Base-by-base conservation (phyloP, 2,329 filamentous ascomycete species). In the Alternaria incomplexa region DNA sequence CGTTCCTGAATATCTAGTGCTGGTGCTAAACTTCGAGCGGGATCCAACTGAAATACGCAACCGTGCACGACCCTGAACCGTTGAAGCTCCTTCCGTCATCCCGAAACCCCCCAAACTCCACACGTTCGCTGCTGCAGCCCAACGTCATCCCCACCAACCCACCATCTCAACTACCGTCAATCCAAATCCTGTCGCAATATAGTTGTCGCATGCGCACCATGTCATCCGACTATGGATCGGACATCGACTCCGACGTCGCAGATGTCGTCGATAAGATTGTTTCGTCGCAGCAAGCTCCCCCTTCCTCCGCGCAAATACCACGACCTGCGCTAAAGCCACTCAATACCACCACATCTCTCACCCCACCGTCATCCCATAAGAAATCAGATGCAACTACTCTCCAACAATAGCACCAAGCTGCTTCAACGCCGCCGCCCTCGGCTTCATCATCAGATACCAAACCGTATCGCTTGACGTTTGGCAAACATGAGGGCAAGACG, bases 291-390 rank as follows among this genome's bases (percentile, higher is more conserved):
- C 36, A 40, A 40, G 36, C 36, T 40, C 36, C 36, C 36, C 36
- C 36, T 40, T 40, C 32, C 0, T 36, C n/a, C 5, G 36, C 36
- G n/a, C 36, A 40, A 40, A 1, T 40, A 0, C 36, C 36, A 17
- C 36, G 36, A 17, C 15, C 36, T 40, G 36, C 36, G 36, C n/a
- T 40, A 40, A 40, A 17, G 36, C n/a, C 36, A 10, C 36, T 40
- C 7, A 3, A 36, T 36, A n/a, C 15, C 1, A 40, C 17, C 0
- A 17, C n/a, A 0, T 1, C 36, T 3, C n/a, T 1, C 1, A 40
- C 36, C 1, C 36, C 36, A 0, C 15, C 36, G 1, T 40, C 36
- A 11, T 40, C 36, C n/a, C 8, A 40, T 6, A n/a, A 17, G 0
- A 40, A 40, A 40, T 10, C 15, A 0, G 1, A 40, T 6, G 36